phyloP scores from a whole-genome alignment of 1,139 yeast species.

The Meyerozyma athensensis region DNA sequence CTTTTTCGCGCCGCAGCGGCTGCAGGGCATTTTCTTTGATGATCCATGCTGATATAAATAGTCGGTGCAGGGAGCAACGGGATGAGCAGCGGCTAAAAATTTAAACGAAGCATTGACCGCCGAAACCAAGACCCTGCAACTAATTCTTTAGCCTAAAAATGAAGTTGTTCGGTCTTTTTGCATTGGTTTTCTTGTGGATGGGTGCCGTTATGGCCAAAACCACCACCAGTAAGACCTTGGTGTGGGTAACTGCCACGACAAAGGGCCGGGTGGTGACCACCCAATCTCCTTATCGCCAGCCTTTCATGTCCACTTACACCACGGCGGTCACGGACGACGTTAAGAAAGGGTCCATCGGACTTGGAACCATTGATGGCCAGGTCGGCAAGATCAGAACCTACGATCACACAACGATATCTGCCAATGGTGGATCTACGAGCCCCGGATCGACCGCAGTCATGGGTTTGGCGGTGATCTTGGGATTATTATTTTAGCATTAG shows the following conservation, averaged over 20 bases:
- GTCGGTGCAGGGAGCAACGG: slow-evolving; percentile 3
- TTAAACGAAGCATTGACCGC: no score
- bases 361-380: slow-evolving; percentile 51
- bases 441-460: slow-evolving; percentile 9
- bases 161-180: no score
- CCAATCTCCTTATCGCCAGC: slow-evolving; percentile 27
- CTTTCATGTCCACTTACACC: slow-evolving; percentile 24
- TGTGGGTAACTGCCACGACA: slow-evolving; percentile 35
- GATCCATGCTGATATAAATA: slow-evolving; percentile 1
- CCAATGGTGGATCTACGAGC: slow-evolving; percentile 1
- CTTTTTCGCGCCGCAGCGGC: background rate
- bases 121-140: no score
- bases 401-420: slow-evolving; percentile 22
- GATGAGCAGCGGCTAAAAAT: no score
- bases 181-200: no score
- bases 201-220: background rate
- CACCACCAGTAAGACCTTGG: slow-evolving; percentile 11
- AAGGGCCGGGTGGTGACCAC: slow-evolving; percentile 27
- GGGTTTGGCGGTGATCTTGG: slow-evolving; percentile 11
- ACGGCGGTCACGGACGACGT: slow-evolving; percentile 17
- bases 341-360: slow-evolving; percentile 37
- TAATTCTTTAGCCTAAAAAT: no score
- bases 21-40: background rate
- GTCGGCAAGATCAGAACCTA: slow-evolving; percentile 55
- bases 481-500: slow-evolving; percentile 11